Base-by-base conservation (phyloP, 208 protist species). In the Trypanosoma scelopori region DNA sequence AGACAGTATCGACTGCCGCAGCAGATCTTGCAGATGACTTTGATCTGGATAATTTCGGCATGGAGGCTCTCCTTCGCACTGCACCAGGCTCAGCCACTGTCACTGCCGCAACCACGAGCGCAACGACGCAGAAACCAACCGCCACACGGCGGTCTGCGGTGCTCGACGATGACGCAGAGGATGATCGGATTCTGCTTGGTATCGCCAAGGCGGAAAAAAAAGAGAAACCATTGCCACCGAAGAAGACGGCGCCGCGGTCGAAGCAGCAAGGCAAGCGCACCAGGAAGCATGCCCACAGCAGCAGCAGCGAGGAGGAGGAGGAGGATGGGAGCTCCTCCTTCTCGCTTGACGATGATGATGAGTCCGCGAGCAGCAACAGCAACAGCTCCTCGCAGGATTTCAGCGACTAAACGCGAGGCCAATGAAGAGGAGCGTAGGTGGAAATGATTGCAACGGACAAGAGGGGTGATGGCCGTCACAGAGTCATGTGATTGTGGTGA, bases 41-140 rank as follows among this genome's bases (percentile, higher is more conserved):
- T 50, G 81, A 87, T 60, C 57, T 95, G 13, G 82, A 92, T 47
- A 65, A 76, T 46, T 93, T 95, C 67, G 89, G 89, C 13, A 76
- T 94, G 41, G 84, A 89, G 47, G 89, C 89, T 11, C 58, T 94
- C 50, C 37, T 53, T 18, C 55, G 27, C 49, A 43, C 47, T 13
- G 46, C 42, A 18, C 27, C 56, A 55, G 20, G 12, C 27, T 48
- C 47, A 37, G 20, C 30, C 27, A 41, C 51, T 47, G 18, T 45
- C 11, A 43, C 69, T 20, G 39, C 48, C 1, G 52, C 61, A 27
- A 23, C 55, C 23, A 53, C 15, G 42, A 53, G 13, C 56, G 12
- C 60, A 48, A 15, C 48, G 51, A 20, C 18, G 78, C 78, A 43
- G 67, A 78, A 35, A 57, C n/a, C 41, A 37, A 55, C 25, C 82